Base-by-base conservation (phyloP, 2,329 filamentous ascomycete genomes). In the Ascochyta viciae-villosae region DNA sequence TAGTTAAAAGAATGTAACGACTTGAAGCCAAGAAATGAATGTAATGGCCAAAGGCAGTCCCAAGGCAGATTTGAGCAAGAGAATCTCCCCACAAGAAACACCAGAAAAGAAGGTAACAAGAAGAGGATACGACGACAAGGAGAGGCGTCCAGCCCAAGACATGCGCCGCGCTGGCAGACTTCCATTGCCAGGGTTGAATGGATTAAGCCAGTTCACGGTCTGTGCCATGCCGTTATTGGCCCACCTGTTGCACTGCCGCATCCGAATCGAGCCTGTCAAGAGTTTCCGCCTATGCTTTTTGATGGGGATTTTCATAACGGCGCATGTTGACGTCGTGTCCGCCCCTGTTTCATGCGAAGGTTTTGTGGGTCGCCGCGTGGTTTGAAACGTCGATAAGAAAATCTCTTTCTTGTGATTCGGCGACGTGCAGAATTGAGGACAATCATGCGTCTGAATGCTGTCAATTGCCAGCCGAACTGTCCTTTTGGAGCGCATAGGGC, bases 291-390 rank as follows among this genome's bases (percentile, higher is more conserved):
- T 42, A 33, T 35, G 31, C 24, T 34, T 33, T 19, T 43, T 38
- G 26, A 51, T 56, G 37, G 47, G 31, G 22, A 50, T 47, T 42
- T 34, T 33, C 31, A 41, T 31, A 23, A 42, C 35, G 48, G 47
- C 42, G 47, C 47, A 40, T 42, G 31, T 23, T 16, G 47, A 50
- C 37, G 40, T 37, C 24, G 46, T 35, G 27, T 27, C 27, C 23
- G 53, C 53, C 53, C 53, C 53, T 56, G 53, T 56, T 56, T 56
- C 53, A 56, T 50, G 53, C 46, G 47, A 47, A 34, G 13, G 33
- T 47, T 42, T 29, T 42, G 47, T 47, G 53, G 48, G 47, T 39
- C 48, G 43, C 19, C 22, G 42, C 53, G 43, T 42, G 42, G 47
- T 27, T 22, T 51, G 48, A 56, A 56, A 56, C 53, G 6, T 26